A percentile compares a stretch with the other conserved stretches of the same genome.
Conservation (phyloP, 768 basidiomycete genomes). For the Clitopilus hobsonii region DNA sequence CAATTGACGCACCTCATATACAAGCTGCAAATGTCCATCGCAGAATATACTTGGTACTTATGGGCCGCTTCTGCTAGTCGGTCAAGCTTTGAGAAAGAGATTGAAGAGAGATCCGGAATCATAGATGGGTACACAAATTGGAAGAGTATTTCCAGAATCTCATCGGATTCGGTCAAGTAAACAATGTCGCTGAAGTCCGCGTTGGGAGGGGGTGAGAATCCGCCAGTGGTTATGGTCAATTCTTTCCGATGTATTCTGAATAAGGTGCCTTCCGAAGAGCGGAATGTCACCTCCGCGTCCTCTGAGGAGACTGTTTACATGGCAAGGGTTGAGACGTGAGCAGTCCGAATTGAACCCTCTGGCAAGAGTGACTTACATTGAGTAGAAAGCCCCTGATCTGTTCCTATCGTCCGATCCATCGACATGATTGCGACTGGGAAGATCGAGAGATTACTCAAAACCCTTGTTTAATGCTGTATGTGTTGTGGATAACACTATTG, state of each 20-base stretch:
- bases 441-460: too few species aligned
- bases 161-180: slow-evolving; percentile 4
- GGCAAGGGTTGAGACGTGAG: not conserved
- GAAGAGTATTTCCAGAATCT: slow-evolving; percentile 10
- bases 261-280: slow-evolving; percentile 3
- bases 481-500: too few species aligned
- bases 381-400: too few species aligned
- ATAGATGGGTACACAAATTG: slow-evolving; percentile 12
- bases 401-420: too few species aligned
- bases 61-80: slow-evolving; percentile 18
- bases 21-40: slow-evolving; percentile 16
- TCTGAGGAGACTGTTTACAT: not conserved
- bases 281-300: slow-evolving; percentile 7
- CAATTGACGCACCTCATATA: slow-evolving; percentile 17
- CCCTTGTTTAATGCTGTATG: too few species aligned
- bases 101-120: slow-evolving; percentile 5
- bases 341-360: too few species aligned
- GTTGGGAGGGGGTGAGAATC: slow-evolving; percentile 5
- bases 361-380: too few species aligned
- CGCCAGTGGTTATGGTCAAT: slow-evolving; percentile 1
- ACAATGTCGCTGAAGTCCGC: slow-evolving; percentile 10
- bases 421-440: too few species aligned
- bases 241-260: slow-evolving; percentile 8
- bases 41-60: slow-evolving; percentile 17
- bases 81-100: slow-evolving; percentile 6